Conservation (phyloP, 2,329 filamentous ascomycete species). For the Exophiala lecanii-corni region DNA sequence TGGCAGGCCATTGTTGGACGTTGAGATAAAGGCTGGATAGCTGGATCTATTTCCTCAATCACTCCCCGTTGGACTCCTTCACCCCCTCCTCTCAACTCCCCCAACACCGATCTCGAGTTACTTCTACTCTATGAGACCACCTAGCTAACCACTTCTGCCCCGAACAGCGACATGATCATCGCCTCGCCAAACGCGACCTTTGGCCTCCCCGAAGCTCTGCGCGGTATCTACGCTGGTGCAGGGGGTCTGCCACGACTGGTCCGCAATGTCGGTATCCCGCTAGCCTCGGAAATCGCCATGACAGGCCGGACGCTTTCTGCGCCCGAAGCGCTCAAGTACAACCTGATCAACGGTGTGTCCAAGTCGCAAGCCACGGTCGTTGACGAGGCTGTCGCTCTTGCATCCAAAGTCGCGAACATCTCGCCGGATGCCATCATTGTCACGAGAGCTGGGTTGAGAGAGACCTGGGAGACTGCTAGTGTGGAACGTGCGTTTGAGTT, state of each 20-base stretch:
- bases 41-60: no score
- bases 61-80: no score
- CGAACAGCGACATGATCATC: slow-evolving; percentile 58
- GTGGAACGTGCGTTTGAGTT: slow-evolving; percentile 59
- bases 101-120: no score
- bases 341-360: slow-evolving; percentile 52
- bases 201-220: slow-evolving; percentile 65
- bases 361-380: slow-evolving; percentile 25
- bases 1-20: no score
- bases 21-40: no score
- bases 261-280: slow-evolving; percentile 61
- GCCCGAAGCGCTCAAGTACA: slow-evolving; percentile 59
- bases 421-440: slow-evolving; percentile 74
- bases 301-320: slow-evolving; percentile 58
- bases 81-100: no score
- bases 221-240: slow-evolving; percentile 66
- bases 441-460: slow-evolving; percentile 64
- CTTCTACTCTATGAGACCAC: no score
- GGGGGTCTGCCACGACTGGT: slow-evolving; percentile 65
- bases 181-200: slow-evolving; percentile 56
- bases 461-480: slow-evolving; percentile 67
- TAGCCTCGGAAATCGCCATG: slow-evolving; percentile 68
- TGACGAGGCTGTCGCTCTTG: slow-evolving; percentile 40
- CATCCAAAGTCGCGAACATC: slow-evolving; percentile 57
- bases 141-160: background rate